Conservation (phyloP, 306 rosid genomes). For the Oemleria cerasiformis region DNA sequence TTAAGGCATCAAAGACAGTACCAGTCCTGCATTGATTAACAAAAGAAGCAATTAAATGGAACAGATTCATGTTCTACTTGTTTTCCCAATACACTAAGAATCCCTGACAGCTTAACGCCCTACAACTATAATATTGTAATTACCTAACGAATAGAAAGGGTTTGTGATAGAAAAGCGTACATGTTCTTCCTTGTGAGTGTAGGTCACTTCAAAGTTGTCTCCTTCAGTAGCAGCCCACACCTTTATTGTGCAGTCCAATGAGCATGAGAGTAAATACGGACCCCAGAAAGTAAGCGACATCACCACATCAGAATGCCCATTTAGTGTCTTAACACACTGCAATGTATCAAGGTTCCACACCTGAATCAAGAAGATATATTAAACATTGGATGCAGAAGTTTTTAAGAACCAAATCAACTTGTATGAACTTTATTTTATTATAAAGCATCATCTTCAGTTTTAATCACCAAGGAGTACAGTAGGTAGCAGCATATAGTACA, state of each 20-base stretch:
- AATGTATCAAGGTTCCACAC: slow-evolving; percentile 45
- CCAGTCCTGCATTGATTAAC: too few relatives aligned
- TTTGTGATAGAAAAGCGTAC: slow-evolving; percentile 22
- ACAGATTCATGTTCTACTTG: too few relatives aligned
- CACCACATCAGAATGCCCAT: slow-evolving; percentile 34
- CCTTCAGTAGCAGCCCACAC: slow-evolving; percentile 29
- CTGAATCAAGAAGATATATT: slow-evolving; percentile 17
- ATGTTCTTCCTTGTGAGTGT: slow-evolving; percentile 27
- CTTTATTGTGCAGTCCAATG: slow-evolving; percentile 32
- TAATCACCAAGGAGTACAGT: too few relatives aligned
- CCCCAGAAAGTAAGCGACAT: slow-evolving; percentile 52
- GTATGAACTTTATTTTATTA: too few relatives aligned
- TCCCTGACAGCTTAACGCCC: neutral
- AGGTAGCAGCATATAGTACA: neutral
- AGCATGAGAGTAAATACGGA: slow-evolving; percentile 17
- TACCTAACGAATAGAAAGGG: neutral
- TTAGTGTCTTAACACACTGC: slow-evolving; percentile 37
- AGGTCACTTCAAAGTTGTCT: too few relatives aligned
- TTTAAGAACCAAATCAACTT: neutral
- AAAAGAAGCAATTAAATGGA: neutral
- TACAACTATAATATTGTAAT: neutral
- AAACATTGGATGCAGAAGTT: neutral
- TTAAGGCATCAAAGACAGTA: too few relatives aligned
- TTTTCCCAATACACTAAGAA: neutral
- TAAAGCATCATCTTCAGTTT: too few relatives aligned